A percentile compares a stretch with the other conserved stretches of the same genome.
These are phyloP conservation scores for Solanum clarkiae DNA, from an alignment of 257 asterid genomes.

Conservation along the genomic window DNA sequence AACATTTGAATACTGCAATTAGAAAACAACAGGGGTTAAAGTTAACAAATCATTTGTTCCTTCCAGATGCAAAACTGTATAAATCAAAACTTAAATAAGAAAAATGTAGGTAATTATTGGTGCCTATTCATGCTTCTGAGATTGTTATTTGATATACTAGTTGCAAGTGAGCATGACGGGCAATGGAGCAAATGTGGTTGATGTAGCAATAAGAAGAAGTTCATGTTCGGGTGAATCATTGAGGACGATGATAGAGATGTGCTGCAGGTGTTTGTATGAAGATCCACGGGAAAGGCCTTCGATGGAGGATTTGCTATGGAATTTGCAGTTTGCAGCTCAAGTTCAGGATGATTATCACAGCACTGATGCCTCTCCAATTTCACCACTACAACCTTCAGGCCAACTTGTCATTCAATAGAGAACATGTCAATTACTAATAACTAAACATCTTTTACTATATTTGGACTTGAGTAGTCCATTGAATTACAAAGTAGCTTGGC, in stretches of 20 bases:
- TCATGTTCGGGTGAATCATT: constrained; percentile 54
- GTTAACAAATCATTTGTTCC: not conserved
- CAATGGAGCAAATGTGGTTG: constrained; percentile 53
- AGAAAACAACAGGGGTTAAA: not conserved
- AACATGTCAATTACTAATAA: not conserved
- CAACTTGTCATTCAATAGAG: constrained; percentile 21
- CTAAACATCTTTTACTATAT: not conserved
- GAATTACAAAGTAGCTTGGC: not conserved
- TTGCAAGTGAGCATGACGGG: constrained; percentile 27
- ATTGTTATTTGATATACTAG: constrained; percentile 20
- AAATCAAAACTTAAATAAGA: not conserved
- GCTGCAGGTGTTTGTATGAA: constrained; percentile 61
- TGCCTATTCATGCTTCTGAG: not conserved
- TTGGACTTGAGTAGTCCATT: not conserved
- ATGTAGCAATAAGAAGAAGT: constrained; percentile 27
- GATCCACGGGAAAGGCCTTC: constrained; percentile 72
- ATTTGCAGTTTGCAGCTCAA: constrained; percentile 89
- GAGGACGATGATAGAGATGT: constrained; percentile 54
- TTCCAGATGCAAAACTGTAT: not conserved
- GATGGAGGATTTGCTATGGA: constrained; percentile 82
- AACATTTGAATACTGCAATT: not conserved
- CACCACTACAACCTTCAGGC: constrained; percentile 39
- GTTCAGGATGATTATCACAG: constrained; percentile 60
- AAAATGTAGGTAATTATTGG: not conserved
- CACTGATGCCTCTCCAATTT: constrained; percentile 62